A percentile compares a stretch with the other conserved stretches of the same genome.
Evolutionary conservation across 2,329 filamentous ascomycete genomes (phyloP).

Genomic region (Penicillium paneum): DNA sequence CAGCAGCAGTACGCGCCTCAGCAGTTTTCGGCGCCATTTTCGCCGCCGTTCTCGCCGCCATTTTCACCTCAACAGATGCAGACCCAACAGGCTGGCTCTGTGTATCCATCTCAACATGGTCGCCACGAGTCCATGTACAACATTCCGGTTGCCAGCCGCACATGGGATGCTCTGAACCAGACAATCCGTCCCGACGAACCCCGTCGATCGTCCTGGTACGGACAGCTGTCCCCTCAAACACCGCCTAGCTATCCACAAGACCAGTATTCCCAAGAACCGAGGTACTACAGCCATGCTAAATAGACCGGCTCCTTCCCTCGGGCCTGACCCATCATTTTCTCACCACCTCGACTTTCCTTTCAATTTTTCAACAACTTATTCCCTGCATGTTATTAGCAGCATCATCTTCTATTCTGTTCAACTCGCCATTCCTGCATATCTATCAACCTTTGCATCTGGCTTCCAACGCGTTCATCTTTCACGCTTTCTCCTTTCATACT

Average conservation of each 20-base stretch:
- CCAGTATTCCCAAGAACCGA: conserved; percentile 29
- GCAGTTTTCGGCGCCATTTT: neutral
- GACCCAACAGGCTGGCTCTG: conserved; percentile 15
- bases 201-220: conserved; percentile 35
- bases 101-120: conserved; percentile 19
- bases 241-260: conserved; percentile 28
- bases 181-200: conserved; percentile 30
- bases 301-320: neutral
- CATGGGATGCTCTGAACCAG: conserved; percentile 38
- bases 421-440: neutral
- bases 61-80: neutral
- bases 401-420: conserved; percentile 8
- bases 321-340: neutral
- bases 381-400: conserved; percentile 2
- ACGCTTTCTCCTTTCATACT: conserved; percentile 2
- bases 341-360: neutral
- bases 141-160: conserved; percentile 35
- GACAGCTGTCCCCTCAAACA: conserved; percentile 26
- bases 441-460: conserved; percentile 5
- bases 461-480: neutral
- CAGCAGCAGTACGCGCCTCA: conserved; percentile 31
- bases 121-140: conserved; percentile 35
- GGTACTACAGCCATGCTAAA: conserved; percentile 24
- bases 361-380: neutral
- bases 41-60: neutral